phyloP scores from a whole-genome alignment of 495 filamentous ascomycete genomes.

The Talaromyces adpressus region DNA sequence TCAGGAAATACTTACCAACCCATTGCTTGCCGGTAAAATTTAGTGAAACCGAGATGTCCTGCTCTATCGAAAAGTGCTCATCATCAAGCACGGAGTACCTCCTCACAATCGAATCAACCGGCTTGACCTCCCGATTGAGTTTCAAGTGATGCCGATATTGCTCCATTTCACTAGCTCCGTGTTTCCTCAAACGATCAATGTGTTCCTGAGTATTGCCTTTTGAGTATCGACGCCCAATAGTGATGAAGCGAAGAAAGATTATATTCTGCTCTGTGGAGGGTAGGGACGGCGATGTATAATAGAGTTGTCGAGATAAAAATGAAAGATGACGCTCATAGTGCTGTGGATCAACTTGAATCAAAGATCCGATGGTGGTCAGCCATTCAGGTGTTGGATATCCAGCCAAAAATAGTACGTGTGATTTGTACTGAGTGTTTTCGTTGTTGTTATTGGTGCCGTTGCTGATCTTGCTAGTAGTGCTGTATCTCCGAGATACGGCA shows the following conservation, averaged over 20 bases:
- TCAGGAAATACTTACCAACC: neutral
- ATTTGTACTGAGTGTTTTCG: neutral
- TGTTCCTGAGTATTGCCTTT: neutral
- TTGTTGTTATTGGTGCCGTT: neutral
- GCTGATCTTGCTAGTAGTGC: neutral
- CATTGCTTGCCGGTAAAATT: neutral
- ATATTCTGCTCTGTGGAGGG: constrained; percentile 16
- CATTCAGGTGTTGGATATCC: constrained; percentile 21
- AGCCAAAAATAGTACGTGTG: constrained; percentile 11
- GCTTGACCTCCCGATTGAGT: neutral
- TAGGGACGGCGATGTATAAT: constrained; percentile 16
- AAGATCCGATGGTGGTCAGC: constrained; percentile 16
- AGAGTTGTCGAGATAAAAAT: constrained; percentile 7
- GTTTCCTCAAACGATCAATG: neutral
- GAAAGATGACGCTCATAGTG: constrained; percentile 19
- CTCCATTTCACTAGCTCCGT: constrained; percentile 7
- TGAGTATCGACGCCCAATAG: constrained; percentile 10
- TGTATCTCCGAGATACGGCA: neutral
- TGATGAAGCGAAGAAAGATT: constrained; percentile 11
- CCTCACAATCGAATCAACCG: constrained; percentile 19
- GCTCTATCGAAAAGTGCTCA: constrained; percentile 18
- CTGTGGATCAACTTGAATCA: constrained; percentile 18
- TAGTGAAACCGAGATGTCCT: constrained; percentile 12
- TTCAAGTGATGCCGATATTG: constrained; percentile 10
- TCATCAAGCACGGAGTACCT: constrained; percentile 13